Percentiles rank a stretch among this genome's conserved stretches.
Evolutionary conservation across 208 protist species (phyloP).

Genomic region (Acanthamoeba castellanii): DNA sequence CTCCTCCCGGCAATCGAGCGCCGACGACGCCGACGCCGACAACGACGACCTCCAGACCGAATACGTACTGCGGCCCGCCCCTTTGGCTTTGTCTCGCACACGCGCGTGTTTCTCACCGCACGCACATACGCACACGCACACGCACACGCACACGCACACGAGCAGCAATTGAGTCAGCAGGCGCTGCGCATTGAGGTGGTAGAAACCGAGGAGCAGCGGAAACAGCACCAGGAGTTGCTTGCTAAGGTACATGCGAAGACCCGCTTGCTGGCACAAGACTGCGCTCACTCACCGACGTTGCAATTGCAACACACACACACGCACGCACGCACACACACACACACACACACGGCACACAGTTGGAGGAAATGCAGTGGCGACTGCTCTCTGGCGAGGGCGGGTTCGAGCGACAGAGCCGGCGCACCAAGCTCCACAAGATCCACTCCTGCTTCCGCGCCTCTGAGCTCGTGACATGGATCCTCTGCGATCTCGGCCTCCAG

Average conservation of each 20-base stretch:
- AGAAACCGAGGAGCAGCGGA: slow-evolving; percentile 5
- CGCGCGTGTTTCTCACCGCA: too few relatives aligned
- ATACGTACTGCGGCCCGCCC: not conserved
- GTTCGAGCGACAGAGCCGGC: slow-evolving; percentile 6
- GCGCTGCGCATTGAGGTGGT: not conserved
- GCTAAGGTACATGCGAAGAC: not conserved
- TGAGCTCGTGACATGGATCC: slow-evolving; percentile 58
- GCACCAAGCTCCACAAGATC: slow-evolving; percentile 58
- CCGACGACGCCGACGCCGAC: not conserved
- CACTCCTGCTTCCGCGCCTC: slow-evolving; percentile 44
- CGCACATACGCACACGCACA: too few relatives aligned
- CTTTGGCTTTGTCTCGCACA: not conserved
- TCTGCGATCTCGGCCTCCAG: slow-evolving; percentile 55
- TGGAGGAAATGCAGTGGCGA: slow-evolving; percentile 63
- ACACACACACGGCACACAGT: not conserved
- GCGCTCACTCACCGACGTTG: not conserved
- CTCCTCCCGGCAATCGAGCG: not conserved
- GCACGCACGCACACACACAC: not conserved
- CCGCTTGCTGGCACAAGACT: not conserved
- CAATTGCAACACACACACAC: not conserved
- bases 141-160: too few relatives aligned
- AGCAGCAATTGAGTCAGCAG: slow-evolving; percentile 28
- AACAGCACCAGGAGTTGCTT: not conserved
- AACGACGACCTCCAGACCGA: not conserved
- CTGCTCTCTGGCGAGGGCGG: slow-evolving; percentile 48